These are phyloP conservation scores for Diaporthe destruens DNA, from an alignment of 2,329 filamentous ascomycete species.

Conservation along the genomic window DNA sequence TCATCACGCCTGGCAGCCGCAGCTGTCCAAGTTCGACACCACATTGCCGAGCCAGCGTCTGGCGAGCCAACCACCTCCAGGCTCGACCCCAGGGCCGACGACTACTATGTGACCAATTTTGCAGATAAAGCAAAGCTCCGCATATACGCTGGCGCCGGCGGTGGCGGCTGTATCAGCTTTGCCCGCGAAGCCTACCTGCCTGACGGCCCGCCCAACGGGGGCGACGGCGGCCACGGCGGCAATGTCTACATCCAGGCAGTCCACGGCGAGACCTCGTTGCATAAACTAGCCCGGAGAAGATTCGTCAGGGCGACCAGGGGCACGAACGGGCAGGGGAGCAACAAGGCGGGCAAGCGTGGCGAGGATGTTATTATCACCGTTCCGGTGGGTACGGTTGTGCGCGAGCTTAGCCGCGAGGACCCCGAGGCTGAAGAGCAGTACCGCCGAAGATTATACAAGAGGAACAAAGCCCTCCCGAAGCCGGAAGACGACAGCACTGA, in stretches of 20 bases:
- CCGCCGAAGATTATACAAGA: conserved; percentile 50
- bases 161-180: conserved; percentile 95
- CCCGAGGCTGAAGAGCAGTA: conserved; percentile 76
- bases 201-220: conserved; percentile 92
- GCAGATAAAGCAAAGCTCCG: conserved; percentile 86
- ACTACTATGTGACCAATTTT: conserved; percentile 87
- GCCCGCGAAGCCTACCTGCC: conserved; percentile 89
- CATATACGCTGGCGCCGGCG: conserved; percentile 83
- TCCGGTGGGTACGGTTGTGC: conserved; percentile 90
- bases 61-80: conserved; percentile 61
- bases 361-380: conserved; percentile 91
- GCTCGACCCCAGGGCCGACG: conserved; percentile 84
- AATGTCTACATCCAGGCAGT: conserved; percentile 96
- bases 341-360: conserved; percentile 80
- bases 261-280: conserved; percentile 89
- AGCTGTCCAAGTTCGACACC: conserved; percentile 46
- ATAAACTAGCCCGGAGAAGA: conserved; percentile 86
- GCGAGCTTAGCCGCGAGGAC: conserved; percentile 84
- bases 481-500: conserved; percentile 38
- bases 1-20: conserved; percentile 48
- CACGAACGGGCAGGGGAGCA: conserved; percentile 82
- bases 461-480: conserved; percentile 42
- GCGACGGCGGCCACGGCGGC: conserved; percentile 91
- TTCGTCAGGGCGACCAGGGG: conserved; percentile 81
- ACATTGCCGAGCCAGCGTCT: conserved; percentile 46